A percentile compares a stretch with the other conserved stretches of the same genome.
These are phyloP conservation scores for Cryptosporidium felis DNA, from an alignment of 169 alveolate genomes.

Conservation along the genomic window DNA sequence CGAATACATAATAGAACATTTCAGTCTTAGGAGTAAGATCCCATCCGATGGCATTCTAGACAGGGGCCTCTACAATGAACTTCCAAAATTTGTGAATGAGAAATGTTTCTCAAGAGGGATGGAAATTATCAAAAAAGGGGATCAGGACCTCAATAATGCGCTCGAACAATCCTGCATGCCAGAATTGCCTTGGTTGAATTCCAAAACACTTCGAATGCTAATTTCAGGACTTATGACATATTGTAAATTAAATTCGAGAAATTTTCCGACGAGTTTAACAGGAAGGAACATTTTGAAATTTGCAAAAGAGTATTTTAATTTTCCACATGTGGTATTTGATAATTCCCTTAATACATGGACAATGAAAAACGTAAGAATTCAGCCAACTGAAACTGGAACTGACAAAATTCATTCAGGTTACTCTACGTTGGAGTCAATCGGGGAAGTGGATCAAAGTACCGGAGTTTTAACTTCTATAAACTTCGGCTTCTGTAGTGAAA, in stretches of 20 bases:
- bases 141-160: slow-evolving; percentile 8
- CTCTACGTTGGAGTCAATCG: slow-evolving; percentile 53
- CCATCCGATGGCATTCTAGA: background rate
- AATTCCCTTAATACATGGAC: slow-evolving; percentile 30
- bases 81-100: slow-evolving; percentile 7
- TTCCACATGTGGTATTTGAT: slow-evolving; percentile 13
- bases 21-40: background rate
- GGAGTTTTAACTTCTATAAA: background rate
- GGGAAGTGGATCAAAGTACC: background rate
- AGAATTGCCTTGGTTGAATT: slow-evolving; percentile 10
- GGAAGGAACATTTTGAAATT: slow-evolving; percentile 25
- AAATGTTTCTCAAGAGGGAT: slow-evolving; percentile 13
- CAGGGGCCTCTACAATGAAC: background rate
- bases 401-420: background rate
- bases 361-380: background rate
- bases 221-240: slow-evolving; percentile 53
- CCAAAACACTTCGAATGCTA: slow-evolving; percentile 1
- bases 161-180: slow-evolving; percentile 33
- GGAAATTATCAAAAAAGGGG: slow-evolving; percentile 31
- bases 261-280: slow-evolving; percentile 4
- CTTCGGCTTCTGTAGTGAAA: slow-evolving; percentile 23
- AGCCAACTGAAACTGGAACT: too few relatives aligned
- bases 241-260: slow-evolving; percentile 18
- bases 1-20: slow-evolving; percentile 46
- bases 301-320: background rate